Evolutionary conservation across 208 protist species (phyloP).

Genomic region (Acanthamoeba divionensis): DNA sequence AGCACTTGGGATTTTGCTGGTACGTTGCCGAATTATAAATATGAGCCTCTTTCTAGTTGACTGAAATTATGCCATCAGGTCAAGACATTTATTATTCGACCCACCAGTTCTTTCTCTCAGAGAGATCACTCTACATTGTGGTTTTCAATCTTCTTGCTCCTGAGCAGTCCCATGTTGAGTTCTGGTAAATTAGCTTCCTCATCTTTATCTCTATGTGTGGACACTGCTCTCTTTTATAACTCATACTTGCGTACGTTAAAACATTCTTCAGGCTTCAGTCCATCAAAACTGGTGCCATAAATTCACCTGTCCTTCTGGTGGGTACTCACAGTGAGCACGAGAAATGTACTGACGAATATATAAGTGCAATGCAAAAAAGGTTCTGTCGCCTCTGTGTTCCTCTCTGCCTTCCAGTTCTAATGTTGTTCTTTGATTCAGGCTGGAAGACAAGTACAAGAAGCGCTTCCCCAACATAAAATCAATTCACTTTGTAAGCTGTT

Average conservation of each 20-base stretch:
- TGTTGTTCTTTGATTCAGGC: neutral
- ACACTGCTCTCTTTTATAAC: neutral
- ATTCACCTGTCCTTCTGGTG: neutral
- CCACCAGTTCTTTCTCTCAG: no score
- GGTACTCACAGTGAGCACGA: neutral
- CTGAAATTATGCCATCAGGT: neutral
- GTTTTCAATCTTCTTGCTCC: neutral
- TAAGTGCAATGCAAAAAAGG: neutral
- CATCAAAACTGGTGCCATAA: neutral
- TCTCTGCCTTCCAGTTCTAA: neutral
- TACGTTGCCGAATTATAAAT: neutral
- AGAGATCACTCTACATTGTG: neutral
- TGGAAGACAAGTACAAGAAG: neutral
- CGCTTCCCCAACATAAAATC: neutral
- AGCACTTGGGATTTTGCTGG: neutral
- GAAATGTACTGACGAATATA: neutral
- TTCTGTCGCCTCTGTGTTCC: neutral
- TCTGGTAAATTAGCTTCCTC: neutral
- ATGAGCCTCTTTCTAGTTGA: neutral
- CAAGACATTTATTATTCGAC: neutral
- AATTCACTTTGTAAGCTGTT: neutral
- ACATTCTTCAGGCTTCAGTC: neutral
- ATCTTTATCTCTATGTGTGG: neutral
- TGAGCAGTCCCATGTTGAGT: neutral
- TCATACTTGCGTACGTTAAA: neutral